phyloP scores from a whole-genome alignment of 2,329 filamentous ascomycete species.

The Pseudogymnoascus sp. region DNA sequence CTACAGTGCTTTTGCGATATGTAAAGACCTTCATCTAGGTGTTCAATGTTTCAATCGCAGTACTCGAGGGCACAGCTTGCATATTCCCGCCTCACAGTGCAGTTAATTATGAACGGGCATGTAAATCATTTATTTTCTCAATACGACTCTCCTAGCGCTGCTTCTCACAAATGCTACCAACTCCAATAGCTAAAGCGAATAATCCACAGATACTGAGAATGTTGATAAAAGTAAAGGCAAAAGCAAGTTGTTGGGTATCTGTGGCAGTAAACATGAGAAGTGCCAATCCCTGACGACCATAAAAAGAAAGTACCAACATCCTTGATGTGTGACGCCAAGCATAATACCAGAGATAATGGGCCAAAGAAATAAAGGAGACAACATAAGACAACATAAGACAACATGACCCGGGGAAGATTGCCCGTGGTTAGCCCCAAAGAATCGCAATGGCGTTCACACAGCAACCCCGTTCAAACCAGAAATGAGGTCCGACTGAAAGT shows the following conservation, averaged over 20 bases:
- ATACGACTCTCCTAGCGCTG: neutral
- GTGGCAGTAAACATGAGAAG: neutral
- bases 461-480: constrained; percentile 1
- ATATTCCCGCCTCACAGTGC: neutral
- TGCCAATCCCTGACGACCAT: neutral
- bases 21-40: neutral
- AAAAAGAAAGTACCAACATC: neutral
- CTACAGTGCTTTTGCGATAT: neutral
- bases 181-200: neutral
- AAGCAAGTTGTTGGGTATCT: constrained; percentile 1
- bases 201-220: neutral
- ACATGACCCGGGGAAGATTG: neutral
- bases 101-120: neutral
- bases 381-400: too few relatives aligned
- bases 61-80: neutral
- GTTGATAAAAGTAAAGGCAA: neutral
- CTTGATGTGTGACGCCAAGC: neutral
- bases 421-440: neutral
- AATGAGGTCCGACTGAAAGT: neutral
- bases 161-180: neutral
- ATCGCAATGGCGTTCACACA: neutral
- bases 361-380: neutral
- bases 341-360: neutral
- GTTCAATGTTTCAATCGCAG: neutral
- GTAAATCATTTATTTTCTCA: neutral